phyloP scores from a whole-genome alignment of 257 asterid genomes.

The Sherardia arvensis region DNA sequence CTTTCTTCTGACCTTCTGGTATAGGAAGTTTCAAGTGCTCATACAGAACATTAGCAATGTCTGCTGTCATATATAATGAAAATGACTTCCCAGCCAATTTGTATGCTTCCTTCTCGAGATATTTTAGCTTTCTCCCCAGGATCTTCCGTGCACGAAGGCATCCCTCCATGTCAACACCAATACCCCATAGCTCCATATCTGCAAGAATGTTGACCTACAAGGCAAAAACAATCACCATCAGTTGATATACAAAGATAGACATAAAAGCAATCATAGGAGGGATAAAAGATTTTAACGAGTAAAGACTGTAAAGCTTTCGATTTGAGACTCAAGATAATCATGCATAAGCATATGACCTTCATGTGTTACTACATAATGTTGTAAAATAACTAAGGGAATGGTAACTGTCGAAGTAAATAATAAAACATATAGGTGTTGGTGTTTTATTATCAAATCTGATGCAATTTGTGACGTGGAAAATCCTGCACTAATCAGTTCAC shows the following conservation, averaged over 20 bases:
- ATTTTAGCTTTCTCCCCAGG: slow-evolving; percentile 66
- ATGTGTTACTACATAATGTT: neutral
- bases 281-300: neutral
- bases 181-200: slow-evolving; percentile 91
- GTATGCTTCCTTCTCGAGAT: slow-evolving; percentile 79
- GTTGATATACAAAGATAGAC: neutral
- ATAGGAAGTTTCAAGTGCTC: slow-evolving; percentile 87
- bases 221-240: neutral
- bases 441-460: neutral
- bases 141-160: slow-evolving; percentile 71
- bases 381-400: neutral
- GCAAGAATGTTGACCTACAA: slow-evolving; percentile 76
- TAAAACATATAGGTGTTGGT: neutral
- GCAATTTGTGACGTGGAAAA: neutral
- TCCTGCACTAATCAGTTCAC: neutral
- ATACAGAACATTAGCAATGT: slow-evolving; percentile 79
- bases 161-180: slow-evolving; percentile 97
- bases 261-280: neutral
- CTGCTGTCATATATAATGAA: slow-evolving; percentile 83
- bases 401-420: neutral
- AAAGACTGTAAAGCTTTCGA: neutral
- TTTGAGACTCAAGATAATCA: neutral
- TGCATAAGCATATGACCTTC: neutral
- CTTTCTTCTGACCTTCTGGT: slow-evolving; percentile 54
- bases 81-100: slow-evolving; percentile 78